A percentile compares a stretch with the other conserved stretches of the same genome.
These are phyloP conservation scores for Lophiotrema nucula DNA, from an alignment of 495 filamentous ascomycete genomes.

Conservation along the genomic window DNA sequence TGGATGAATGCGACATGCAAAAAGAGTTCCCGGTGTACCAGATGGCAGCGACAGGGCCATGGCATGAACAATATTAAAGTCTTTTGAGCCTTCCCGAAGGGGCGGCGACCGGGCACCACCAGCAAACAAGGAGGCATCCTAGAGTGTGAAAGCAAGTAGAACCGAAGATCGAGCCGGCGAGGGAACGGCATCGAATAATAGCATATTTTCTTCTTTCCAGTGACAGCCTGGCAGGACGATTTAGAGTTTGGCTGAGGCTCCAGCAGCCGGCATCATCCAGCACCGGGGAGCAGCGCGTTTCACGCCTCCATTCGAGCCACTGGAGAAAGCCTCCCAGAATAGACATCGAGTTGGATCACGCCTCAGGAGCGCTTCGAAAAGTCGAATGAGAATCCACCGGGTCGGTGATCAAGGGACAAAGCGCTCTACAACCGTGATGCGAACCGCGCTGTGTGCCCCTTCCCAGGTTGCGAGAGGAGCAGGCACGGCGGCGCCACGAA, in stretches of 20 bases:
- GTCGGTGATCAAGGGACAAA: too few relatives aligned
- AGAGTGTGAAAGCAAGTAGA: too few relatives aligned
- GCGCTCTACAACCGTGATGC: too few relatives aligned
- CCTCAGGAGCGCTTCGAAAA: too few relatives aligned
- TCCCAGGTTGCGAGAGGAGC: not conserved
- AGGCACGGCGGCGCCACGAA: not conserved
- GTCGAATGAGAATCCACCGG: too few relatives aligned
- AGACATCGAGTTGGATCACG: not conserved
- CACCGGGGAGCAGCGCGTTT: not conserved
- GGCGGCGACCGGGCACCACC: too few relatives aligned
- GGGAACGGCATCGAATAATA: not conserved
- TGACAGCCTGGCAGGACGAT: not conserved
- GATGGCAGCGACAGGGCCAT: not conserved
- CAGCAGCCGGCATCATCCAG: constrained; percentile 1
- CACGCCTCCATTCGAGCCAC: too few relatives aligned
- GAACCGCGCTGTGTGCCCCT: too few relatives aligned
- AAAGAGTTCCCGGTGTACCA: not conserved
- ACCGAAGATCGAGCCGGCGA: not conserved
- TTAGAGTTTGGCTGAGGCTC: constrained; percentile 13
- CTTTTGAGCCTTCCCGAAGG: too few relatives aligned
- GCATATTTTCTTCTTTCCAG: not conserved
- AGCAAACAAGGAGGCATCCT: too few relatives aligned
- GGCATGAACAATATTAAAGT: not conserved
- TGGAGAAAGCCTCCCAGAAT: not conserved
- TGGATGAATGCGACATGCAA: constrained; percentile 7